A percentile compares a stretch with the other conserved stretches of the same genome.
Conservation (phyloP, 176 grass and related monocot genomes). For the Eleusine indica region DNA sequence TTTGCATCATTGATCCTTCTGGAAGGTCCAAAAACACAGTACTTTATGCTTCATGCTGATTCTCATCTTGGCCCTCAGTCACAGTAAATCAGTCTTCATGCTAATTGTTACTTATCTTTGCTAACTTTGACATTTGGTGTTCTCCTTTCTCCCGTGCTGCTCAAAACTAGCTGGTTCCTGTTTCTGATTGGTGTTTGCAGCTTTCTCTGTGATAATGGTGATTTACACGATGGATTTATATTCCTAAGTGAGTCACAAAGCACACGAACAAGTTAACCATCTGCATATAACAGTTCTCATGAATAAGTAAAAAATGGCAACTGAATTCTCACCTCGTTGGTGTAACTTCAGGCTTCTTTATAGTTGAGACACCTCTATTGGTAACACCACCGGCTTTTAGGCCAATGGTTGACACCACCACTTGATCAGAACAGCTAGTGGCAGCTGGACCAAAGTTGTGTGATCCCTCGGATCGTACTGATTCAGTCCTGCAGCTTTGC, state of each 20-base stretch:
- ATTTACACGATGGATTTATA: constrained; percentile 51
- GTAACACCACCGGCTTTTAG: constrained; percentile 44
- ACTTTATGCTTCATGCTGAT: constrained; percentile 25
- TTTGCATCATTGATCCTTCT: constrained; percentile 37
- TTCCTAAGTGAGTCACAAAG: constrained; percentile 53
- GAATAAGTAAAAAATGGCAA: constrained; percentile 2
- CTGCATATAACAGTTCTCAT: constrained; percentile 25
- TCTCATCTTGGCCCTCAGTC: not conserved
- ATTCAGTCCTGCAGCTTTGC: constrained; percentile 48
- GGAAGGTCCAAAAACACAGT: constrained; percentile 21
- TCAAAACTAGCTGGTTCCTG: constrained; percentile 30
- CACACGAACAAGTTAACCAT: constrained; percentile 29
- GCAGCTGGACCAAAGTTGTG: constrained; percentile 49
- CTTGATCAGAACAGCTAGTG: constrained; percentile 71
- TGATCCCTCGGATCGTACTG: constrained; percentile 48
- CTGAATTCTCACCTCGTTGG: constrained; percentile 56
- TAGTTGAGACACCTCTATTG: constrained; percentile 45
- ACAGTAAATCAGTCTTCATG: constrained; percentile 28
- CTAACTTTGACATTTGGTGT: constrained; percentile 46
- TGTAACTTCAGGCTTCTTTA: constrained; percentile 63
- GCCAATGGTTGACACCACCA: constrained; percentile 49
- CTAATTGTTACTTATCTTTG: constrained; percentile 40
- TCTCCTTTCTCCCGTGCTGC: constrained; percentile 43
- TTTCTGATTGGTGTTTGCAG: constrained; percentile 54
- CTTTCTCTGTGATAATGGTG: constrained; percentile 55